phyloP scores from a whole-genome alignment of 306 rosid species.

The Spatholobus suberectus region DNA sequence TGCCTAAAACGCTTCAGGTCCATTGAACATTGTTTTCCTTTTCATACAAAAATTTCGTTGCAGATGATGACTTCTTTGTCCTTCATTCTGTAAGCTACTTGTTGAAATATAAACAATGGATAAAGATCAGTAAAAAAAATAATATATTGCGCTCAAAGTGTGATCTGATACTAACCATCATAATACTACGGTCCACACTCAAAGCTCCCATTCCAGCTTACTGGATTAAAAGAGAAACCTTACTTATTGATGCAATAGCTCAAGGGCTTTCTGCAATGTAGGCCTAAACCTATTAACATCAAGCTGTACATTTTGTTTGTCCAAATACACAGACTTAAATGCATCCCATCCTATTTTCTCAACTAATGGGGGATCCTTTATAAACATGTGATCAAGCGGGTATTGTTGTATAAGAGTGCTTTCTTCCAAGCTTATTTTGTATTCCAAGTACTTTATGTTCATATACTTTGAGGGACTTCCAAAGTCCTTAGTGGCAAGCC shows the following conservation, averaged over 20 bases:
- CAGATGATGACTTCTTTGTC: conserved; percentile 23
- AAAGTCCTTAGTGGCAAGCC: conserved; percentile 65
- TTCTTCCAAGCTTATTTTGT: conserved; percentile 68
- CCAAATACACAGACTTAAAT: conserved; percentile 67
- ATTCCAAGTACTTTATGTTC: conserved; percentile 78
- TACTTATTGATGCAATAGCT: conserved; percentile 68
- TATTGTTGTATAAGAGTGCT: conserved; percentile 75
- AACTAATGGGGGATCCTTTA: conserved; percentile 62
- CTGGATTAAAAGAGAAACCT: background rate
- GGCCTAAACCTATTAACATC: conserved; percentile 74
- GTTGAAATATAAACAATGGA: conserved; percentile 26
- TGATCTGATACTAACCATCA: conserved; percentile 31
- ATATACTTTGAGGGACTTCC: conserved; percentile 72
- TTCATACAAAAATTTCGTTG: background rate
- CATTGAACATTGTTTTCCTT: conserved; percentile 12
- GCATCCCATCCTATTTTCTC: conserved; percentile 60
- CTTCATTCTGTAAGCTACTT: conserved; percentile 26
- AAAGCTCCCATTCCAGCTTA: conserved; percentile 7
- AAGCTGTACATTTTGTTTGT: conserved; percentile 73
- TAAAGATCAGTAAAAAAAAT: background rate
- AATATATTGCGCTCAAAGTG: background rate
- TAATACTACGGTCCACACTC: background rate
- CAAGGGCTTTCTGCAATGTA: conserved; percentile 68
- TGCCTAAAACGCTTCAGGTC: background rate
- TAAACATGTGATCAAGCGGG: conserved; percentile 60